A percentile compares a stretch with the other conserved stretches of the same genome.
phyloP scores from a whole-genome alignment of 83 land plant species.

The Picea abies region DNA sequence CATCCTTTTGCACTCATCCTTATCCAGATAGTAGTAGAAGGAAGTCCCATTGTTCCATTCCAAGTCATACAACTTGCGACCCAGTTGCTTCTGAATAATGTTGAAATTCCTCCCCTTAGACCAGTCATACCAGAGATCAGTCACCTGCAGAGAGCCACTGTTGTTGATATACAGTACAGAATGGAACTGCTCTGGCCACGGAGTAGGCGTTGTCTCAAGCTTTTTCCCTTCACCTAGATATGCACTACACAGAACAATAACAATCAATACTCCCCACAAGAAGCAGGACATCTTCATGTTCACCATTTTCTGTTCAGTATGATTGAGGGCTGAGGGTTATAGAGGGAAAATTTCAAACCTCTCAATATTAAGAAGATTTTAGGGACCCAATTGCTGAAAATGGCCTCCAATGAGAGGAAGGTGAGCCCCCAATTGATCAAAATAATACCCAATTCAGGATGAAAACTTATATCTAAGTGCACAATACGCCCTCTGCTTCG shows the following conservation, averaged over 20 bases:
- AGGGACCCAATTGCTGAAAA: too few relatives aligned
- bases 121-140: conserved; percentile 77
- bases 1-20: conserved; percentile 22
- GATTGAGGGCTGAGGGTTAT: too few relatives aligned
- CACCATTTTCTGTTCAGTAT: neutral
- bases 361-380: too few relatives aligned
- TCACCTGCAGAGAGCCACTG: conserved; percentile 40
- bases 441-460: too few relatives aligned
- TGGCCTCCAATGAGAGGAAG: too few relatives aligned
- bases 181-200: conserved; percentile 71
- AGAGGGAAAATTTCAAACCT: too few relatives aligned
- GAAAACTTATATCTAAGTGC: too few relatives aligned
- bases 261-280: neutral
- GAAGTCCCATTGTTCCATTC: conserved; percentile 75
- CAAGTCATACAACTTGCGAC: conserved; percentile 44
- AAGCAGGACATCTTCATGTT: neutral
- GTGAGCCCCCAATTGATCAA: too few relatives aligned
- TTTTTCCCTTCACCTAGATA: neutral
- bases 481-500: too few relatives aligned
- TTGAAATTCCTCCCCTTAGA: conserved; percentile 64
- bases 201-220: conserved; percentile 33
- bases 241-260: neutral
- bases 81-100: conserved; percentile 62
- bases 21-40: conserved; percentile 53
- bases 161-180: conserved; percentile 45